These are phyloP conservation scores for Rhinocladiella similis DNA, from an alignment of 2,329 filamentous ascomycete genomes.

Conservation along the genomic window DNA sequence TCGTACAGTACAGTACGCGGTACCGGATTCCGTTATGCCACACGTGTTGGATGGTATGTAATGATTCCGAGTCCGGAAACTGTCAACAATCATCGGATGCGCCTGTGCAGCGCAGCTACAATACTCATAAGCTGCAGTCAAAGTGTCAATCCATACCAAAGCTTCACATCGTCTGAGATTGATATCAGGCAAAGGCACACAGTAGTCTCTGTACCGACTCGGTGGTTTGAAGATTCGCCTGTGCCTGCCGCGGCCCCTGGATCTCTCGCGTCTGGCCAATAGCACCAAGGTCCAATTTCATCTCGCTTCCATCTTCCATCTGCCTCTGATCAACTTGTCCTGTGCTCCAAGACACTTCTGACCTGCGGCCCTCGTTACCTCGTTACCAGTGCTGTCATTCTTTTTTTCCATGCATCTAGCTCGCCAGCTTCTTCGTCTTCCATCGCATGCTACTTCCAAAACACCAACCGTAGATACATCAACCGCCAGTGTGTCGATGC, in stretches of 20 bases:
- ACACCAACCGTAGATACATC: background rate
- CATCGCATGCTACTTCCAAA: background rate
- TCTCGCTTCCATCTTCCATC: constrained; percentile 7
- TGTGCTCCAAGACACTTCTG: constrained; percentile 3
- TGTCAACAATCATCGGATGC: constrained; percentile 6
- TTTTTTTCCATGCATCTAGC: constrained; percentile 2
- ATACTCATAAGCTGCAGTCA: too few species aligned
- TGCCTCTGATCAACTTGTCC: constrained; percentile 2
- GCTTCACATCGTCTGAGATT: background rate
- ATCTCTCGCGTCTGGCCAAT: constrained; percentile 11
- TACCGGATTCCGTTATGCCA: background rate
- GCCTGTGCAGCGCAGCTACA: too few species aligned
- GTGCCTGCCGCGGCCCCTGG: constrained; percentile 7
- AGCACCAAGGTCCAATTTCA: constrained; percentile 18
- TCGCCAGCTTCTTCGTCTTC: background rate
- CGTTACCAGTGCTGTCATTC: background rate
- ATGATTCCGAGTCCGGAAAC: background rate
- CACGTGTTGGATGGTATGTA: background rate
- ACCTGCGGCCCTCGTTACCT: too few species aligned
- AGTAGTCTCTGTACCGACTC: background rate
- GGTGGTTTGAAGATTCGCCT: background rate
- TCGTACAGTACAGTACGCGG: background rate
- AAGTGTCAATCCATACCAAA: background rate
- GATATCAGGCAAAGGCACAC: too few species aligned
- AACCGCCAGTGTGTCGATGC: background rate